These are phyloP conservation scores for Daldinia concentrica DNA, from an alignment of 495 filamentous ascomycete species.

Conservation along the genomic window DNA sequence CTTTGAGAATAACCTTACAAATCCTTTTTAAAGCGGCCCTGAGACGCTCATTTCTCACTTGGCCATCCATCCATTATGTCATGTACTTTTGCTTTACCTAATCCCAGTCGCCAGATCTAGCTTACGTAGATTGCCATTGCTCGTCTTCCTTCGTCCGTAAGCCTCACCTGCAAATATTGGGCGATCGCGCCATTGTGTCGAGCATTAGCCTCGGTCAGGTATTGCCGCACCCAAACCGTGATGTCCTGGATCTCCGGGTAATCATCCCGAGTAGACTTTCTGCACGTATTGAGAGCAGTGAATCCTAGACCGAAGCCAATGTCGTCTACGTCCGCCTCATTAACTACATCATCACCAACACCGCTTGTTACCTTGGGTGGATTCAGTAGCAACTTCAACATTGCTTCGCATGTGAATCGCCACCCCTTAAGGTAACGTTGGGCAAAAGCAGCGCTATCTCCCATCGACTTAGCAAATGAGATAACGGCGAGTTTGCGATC, in stretches of 20 bases:
- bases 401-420: conserved; percentile 82
- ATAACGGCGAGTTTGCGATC: conserved; percentile 95
- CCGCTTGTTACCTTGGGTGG: conserved; percentile 74
- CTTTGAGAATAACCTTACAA: background rate
- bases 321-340: conserved; percentile 91
- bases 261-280: conserved; percentile 70
- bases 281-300: conserved; percentile 89
- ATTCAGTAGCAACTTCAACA: conserved; percentile 88
- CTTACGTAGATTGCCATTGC: conserved; percentile 55
- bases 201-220: conserved; percentile 65
- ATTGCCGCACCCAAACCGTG: conserved; percentile 78
- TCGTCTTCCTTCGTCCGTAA: conserved; percentile 52
- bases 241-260: conserved; percentile 85
- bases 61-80: conserved; percentile 26
- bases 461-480: conserved; percentile 87
- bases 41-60: conserved; percentile 31
- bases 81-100: conserved; percentile 31
- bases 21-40: conserved; percentile 2
- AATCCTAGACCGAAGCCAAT: conserved; percentile 93
- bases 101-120: conserved; percentile 30
- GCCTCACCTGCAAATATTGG: conserved; percentile 49
- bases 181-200: conserved; percentile 53
- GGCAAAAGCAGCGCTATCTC: conserved; percentile 82
- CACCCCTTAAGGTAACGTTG: conserved; percentile 83
- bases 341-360: conserved; percentile 74